These are phyloP conservation scores for Kwoniella sp. DNA, from an alignment of 768 basidiomycete species.

Conservation along the genomic window DNA sequence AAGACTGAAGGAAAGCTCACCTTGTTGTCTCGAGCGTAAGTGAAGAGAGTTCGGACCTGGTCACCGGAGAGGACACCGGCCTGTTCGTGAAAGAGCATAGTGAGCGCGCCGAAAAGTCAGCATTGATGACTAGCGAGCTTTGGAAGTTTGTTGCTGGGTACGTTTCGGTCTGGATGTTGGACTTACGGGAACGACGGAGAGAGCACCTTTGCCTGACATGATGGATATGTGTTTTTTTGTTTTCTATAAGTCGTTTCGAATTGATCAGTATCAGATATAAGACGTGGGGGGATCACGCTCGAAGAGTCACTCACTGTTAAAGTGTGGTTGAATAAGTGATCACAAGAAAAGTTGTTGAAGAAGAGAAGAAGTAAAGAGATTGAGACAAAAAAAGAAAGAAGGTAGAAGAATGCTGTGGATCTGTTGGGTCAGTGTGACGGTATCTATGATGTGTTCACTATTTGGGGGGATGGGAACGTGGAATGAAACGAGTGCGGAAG, in stretches of 20 bases:
- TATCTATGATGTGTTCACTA: neutral
- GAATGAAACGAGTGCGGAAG: neutral
- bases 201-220: constrained; percentile 55
- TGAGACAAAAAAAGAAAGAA: constrained; percentile 1
- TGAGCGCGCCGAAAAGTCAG: too few species aligned
- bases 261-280: too few species aligned
- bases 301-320: too few species aligned
- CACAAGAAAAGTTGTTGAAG: neutral
- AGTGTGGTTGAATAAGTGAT: too few species aligned
- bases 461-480: too few species aligned
- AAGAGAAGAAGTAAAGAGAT: constrained; percentile 5
- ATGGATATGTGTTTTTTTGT: constrained; percentile 11
- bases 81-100: constrained; percentile 56
- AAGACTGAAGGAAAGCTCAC: constrained; percentile 58
- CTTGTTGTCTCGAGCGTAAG: constrained; percentile 86
- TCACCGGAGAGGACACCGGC: constrained; percentile 94
- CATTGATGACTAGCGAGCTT: too few species aligned
- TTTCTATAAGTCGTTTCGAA: neutral
- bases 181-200: constrained; percentile 57
- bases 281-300: too few species aligned
- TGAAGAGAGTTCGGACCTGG: constrained; percentile 89
- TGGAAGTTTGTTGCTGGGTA: too few species aligned
- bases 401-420: neutral
- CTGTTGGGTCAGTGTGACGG: neutral
- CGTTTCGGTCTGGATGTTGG: too few species aligned